Conservation (phyloP, 768 basidiomycete species). For the Scleroderma bovista region DNA sequence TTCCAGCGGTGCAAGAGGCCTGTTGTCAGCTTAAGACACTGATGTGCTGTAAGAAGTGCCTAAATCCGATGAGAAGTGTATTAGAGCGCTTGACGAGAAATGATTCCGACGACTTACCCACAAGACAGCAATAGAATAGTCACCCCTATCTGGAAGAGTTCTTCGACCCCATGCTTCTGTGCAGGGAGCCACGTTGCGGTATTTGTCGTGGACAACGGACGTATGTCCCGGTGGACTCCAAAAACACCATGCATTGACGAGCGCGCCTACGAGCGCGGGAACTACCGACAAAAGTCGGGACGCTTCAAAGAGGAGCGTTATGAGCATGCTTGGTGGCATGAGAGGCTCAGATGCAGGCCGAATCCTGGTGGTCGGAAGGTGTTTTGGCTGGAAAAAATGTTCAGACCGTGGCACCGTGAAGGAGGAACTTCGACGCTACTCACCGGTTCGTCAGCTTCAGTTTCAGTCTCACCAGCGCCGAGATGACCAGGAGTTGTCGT, state of each 20-base stretch:
- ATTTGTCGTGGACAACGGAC: slow-evolving; percentile 1
- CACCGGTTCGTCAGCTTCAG: slow-evolving; percentile 73
- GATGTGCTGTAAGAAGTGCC: slow-evolving; percentile 83
- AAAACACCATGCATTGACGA: slow-evolving; percentile 56
- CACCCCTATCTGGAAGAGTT: slow-evolving; percentile 48
- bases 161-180: slow-evolving; percentile 23
- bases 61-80: slow-evolving; percentile 24
- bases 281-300: slow-evolving; percentile 68
- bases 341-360: slow-evolving; percentile 44
- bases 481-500: slow-evolving; percentile 55
- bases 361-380: slow-evolving; percentile 66
- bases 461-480: slow-evolving; percentile 75
- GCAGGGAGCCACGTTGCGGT: neutral
- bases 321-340: slow-evolving; percentile 44
- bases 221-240: slow-evolving; percentile 38
- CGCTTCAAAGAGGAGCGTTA: slow-evolving; percentile 61
- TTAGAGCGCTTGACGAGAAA: neutral
- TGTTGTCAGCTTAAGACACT: slow-evolving; percentile 82
- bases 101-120: slow-evolving; percentile 48
- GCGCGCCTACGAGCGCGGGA: slow-evolving; percentile 61
- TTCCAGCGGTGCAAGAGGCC: slow-evolving; percentile 89
- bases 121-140: slow-evolving; percentile 61
- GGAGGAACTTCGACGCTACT: slow-evolving; percentile 22
- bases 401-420: slow-evolving; percentile 2
- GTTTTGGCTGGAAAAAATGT: slow-evolving; percentile 41